These are phyloP conservation scores for Wickerhamiella brachini DNA, from an alignment of 805 yeast genomes.

Conservation along the genomic window DNA sequence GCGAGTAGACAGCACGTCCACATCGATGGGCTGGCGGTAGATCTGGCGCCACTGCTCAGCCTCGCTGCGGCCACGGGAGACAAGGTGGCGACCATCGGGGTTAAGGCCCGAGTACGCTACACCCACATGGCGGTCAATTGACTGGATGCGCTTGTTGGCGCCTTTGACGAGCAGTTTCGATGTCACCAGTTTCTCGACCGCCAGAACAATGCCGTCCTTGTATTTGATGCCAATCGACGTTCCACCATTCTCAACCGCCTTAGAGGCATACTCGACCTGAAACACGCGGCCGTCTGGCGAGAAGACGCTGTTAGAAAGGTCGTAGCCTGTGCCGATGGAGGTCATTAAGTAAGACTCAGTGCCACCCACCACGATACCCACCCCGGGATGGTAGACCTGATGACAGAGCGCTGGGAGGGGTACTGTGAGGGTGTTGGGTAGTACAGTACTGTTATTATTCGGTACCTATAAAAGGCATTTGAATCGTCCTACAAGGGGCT, in stretches of 20 bases:
- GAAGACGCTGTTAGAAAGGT: constrained; percentile 91
- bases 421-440: background rate
- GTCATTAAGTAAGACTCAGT: constrained; percentile 31
- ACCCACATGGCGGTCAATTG: constrained; percentile 87
- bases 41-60: constrained; percentile 62
- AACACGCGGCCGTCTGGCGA: constrained; percentile 54
- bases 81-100: constrained; percentile 95
- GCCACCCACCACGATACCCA: background rate
- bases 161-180: constrained; percentile 84
- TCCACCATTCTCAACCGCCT: constrained; percentile 96
- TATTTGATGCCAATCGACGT: constrained; percentile 88
- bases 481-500: no score
- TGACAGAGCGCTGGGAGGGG: no score
- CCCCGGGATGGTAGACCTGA: no score
- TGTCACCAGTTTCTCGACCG: constrained; percentile 83
- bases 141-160: constrained; percentile 79
- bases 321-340: constrained; percentile 98
- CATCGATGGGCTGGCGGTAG: constrained; percentile 63
- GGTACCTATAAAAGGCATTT: no score
- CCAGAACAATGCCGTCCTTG: constrained; percentile 89
- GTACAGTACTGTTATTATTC: no score
- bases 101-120: constrained; percentile 88
- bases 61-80: constrained; percentile 84
- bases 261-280: constrained; percentile 95
- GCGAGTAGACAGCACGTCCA: constrained; percentile 73